phyloP scores from a whole-genome alignment of 805 yeast genomes.

The Cyberlindnera petersonii region DNA sequence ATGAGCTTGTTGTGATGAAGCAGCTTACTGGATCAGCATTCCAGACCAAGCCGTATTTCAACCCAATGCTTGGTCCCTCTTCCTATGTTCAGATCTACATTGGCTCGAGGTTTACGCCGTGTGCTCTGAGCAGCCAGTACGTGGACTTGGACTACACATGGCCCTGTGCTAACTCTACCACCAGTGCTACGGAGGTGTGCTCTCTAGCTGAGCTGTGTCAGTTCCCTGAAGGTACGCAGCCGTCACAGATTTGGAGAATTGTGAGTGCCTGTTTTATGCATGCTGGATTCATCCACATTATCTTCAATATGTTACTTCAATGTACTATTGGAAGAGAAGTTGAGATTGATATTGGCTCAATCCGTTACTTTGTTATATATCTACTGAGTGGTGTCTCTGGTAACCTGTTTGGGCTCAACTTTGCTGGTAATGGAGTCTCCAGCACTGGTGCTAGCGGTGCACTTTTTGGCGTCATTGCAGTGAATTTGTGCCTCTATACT shows the following conservation, averaged over 20 bases:
- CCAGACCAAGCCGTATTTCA: constrained; percentile 66
- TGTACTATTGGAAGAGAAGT: constrained; percentile 55
- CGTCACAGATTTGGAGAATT: constrained; percentile 67
- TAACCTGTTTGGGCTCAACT: constrained; percentile 64
- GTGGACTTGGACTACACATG: constrained; percentile 45
- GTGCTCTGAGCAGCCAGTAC: constrained; percentile 52
- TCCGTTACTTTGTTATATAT: constrained; percentile 53
- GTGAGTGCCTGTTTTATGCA: constrained; percentile 69
- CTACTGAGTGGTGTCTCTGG: constrained; percentile 62
- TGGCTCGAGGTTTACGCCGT: constrained; percentile 70
- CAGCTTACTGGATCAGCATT: constrained; percentile 58
- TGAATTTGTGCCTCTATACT: constrained; percentile 51
- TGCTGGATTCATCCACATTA: constrained; percentile 68
- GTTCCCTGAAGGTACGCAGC: constrained; percentile 40
- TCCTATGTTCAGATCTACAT: constrained; percentile 58
- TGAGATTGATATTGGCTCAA: constrained; percentile 52
- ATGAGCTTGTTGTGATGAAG: constrained; percentile 56
- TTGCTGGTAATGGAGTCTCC: constrained; percentile 61
- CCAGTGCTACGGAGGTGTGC: constrained; percentile 51
- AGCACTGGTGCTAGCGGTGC: constrained; percentile 72
- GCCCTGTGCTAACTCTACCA: constrained; percentile 71
- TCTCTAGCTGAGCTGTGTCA: constrained; percentile 58
- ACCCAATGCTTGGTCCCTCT: constrained; percentile 79
- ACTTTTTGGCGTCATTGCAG: constrained; percentile 63
- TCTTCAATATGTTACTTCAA: constrained; percentile 60